A percentile compares a stretch with the other conserved stretches of the same genome.
These are phyloP conservation scores for Eimeria tenella DNA, from an alignment of 169 alveolate genomes.

Conservation along the genomic window DNA sequence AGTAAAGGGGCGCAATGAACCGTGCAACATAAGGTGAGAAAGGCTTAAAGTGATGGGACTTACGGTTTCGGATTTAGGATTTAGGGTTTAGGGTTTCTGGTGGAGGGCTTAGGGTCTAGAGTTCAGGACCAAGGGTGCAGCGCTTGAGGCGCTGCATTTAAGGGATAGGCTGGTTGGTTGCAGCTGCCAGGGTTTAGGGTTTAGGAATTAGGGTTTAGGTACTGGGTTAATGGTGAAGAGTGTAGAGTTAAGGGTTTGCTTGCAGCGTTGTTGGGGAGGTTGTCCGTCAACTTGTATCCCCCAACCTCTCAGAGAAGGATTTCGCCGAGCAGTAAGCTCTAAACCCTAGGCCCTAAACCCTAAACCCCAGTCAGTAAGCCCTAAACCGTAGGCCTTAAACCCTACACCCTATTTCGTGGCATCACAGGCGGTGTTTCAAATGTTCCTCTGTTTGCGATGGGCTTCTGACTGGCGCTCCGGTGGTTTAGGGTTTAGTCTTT, in stretches of 20 bases:
- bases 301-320: slow-evolving; percentile 45
- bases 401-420: neutral
- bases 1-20: slow-evolving; percentile 77
- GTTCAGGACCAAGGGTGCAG: neutral
- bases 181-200: neutral
- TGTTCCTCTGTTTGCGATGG: neutral
- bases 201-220: neutral
- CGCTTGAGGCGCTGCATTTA: neutral
- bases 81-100: neutral
- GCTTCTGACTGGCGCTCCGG: neutral
- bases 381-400: slow-evolving; percentile 1
- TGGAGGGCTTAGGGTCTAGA: neutral
- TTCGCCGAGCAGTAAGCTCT: slow-evolving; percentile 45
- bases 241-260: slow-evolving; percentile 38
- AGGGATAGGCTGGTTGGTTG: neutral
- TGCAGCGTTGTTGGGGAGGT: slow-evolving; percentile 68
- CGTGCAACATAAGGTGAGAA: slow-evolving; percentile 72
- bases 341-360: slow-evolving; percentile 29
- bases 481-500: neutral
- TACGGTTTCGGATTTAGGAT: neutral
- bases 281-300: slow-evolving; percentile 69
- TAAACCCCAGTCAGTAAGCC: neutral
- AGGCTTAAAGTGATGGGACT: neutral
- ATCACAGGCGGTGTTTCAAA: too few species aligned
- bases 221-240: slow-evolving; percentile 30